A percentile compares a stretch with the other conserved stretches of the same genome.
Conservation (phyloP, 2,329 filamentous ascomycete genomes). For the Parastagonospora nodorum region DNA sequence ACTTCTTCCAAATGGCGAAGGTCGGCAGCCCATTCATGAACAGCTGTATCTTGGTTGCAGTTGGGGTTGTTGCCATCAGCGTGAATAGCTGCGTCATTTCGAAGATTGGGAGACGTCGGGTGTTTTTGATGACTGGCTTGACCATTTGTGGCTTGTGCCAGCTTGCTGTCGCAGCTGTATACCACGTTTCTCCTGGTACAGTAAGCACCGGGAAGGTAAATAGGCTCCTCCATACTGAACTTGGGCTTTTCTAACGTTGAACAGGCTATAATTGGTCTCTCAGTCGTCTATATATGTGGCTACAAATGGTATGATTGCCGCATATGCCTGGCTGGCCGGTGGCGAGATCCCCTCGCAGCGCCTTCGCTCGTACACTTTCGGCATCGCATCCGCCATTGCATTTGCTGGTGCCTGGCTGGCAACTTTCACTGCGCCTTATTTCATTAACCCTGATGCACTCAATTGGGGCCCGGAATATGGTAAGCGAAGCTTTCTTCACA, state of each 20-base stretch:
- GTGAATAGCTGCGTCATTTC: slow-evolving; percentile 60
- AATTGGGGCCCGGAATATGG: slow-evolving; percentile 64
- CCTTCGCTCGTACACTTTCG: slow-evolving; percentile 63
- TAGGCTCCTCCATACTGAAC: not conserved
- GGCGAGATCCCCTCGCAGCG: slow-evolving; percentile 64
- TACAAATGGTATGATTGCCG: slow-evolving; percentile 62
- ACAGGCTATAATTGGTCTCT: slow-evolving; percentile 57
- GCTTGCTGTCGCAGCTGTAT: slow-evolving; percentile 59
- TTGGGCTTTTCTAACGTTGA: not conserved
- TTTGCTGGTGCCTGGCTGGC: slow-evolving; percentile 63
- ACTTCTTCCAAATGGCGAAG: slow-evolving; percentile 42
- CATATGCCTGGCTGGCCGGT: slow-evolving; percentile 63
- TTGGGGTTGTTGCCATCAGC: slow-evolving; percentile 60
- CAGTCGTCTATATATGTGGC: slow-evolving; percentile 59
- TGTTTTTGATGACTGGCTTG: slow-evolving; percentile 59
- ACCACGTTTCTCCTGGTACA: slow-evolving; percentile 52
- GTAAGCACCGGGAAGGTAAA: slow-evolving; percentile 47
- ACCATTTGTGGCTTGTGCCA: slow-evolving; percentile 61
- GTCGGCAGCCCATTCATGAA: slow-evolving; percentile 58
- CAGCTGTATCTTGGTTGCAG: slow-evolving; percentile 59
- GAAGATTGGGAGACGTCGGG: slow-evolving; percentile 57
- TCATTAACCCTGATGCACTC: slow-evolving; percentile 61
- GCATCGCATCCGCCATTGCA: slow-evolving; percentile 57
- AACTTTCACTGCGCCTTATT: slow-evolving; percentile 63
- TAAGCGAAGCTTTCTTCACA: slow-evolving; percentile 8